phyloP scores from a whole-genome alignment of 169 alveolate genomes.

The Plasmodium berghei region DNA sequence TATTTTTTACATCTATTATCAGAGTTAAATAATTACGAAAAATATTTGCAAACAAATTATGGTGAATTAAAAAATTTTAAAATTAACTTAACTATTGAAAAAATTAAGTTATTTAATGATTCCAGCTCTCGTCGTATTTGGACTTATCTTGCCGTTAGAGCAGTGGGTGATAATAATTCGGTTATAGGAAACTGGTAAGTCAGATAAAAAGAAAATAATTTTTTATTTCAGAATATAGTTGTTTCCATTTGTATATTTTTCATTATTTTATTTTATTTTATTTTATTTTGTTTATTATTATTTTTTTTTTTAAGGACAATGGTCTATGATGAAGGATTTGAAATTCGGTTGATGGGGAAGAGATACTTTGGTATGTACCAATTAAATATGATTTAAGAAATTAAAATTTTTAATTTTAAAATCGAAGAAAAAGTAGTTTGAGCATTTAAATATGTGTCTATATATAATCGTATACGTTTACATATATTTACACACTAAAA shows the following conservation, averaged over 20 bases:
- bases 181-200: slow-evolving; percentile 70
- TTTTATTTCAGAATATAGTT: not conserved
- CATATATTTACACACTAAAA: not conserved
- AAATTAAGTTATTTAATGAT: slow-evolving; percentile 13
- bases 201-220: not conserved
- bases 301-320: slow-evolving; percentile 81
- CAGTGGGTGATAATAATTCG: slow-evolving; percentile 19
- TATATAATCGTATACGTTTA: not conserved
- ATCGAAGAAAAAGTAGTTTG: not conserved
- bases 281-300: too few species aligned
- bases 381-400: too few species aligned
- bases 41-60: slow-evolving; percentile 19
- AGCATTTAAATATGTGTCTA: not conserved
- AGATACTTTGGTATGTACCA: slow-evolving; percentile 70
- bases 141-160: slow-evolving; percentile 78
- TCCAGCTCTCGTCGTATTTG: slow-evolving; percentile 40
- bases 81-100: slow-evolving; percentile 24
- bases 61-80: slow-evolving; percentile 10
- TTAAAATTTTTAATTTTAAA: too few species aligned
- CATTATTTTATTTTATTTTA: not conserved
- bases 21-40: slow-evolving; percentile 15
- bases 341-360: slow-evolving; percentile 70
- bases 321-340: slow-evolving; percentile 90
- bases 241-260: not conserved
- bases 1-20: not conserved